Base-by-base conservation (phyloP, 257 asterid species). In the Sherardia arvensis region DNA sequence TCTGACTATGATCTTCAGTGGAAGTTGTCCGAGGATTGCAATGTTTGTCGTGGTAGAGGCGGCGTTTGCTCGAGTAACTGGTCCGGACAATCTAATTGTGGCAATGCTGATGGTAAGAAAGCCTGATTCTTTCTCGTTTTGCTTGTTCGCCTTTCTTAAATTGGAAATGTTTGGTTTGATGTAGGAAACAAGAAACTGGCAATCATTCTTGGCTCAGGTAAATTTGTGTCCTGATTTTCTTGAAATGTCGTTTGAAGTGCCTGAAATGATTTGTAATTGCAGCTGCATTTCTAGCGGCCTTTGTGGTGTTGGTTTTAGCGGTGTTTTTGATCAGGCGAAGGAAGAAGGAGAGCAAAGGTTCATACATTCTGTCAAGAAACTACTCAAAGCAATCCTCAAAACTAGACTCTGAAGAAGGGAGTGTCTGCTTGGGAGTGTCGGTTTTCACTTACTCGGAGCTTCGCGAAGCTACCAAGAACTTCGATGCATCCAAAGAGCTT, bases 391-490 rank as follows among this genome's bases (percentile, higher is more conserved):
- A 81, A 34, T 79, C 84, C 64, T 68, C 82, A 18, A 80, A 73
- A 51, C 60, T 59, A 5, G 87, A 80, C 38, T 21, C 70, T 7
- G 86, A 83, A 64, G 77, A 53, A 3, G 84, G 77, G 11, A 81
- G 77, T 67, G 67, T 68, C 51, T 71, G 57, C 67, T 81, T 69
- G 53, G 91, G 87, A 49, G 66, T 88, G 54, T 85, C 84, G 11
- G 73, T 89, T 36, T 84, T 84, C 86, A 79, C 93, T 33, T 83
- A 84, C 72, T 17, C 55, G 0, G 87, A 86, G 53, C 93, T 89
- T 15, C 80, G 73, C 68, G 81, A 73, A 63, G 91, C 86, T 62
- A 86, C 94, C 0, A 68, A 78, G 45, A 75, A 66, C 60, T 89
- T 86, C 56, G 85, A 89, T 64, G 67, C 83, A 22, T 63, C 85